Evolutionary conservation across 2,329 filamentous ascomycete genomes (phyloP).

Genomic region (Sarocladium kiliense): DNA sequence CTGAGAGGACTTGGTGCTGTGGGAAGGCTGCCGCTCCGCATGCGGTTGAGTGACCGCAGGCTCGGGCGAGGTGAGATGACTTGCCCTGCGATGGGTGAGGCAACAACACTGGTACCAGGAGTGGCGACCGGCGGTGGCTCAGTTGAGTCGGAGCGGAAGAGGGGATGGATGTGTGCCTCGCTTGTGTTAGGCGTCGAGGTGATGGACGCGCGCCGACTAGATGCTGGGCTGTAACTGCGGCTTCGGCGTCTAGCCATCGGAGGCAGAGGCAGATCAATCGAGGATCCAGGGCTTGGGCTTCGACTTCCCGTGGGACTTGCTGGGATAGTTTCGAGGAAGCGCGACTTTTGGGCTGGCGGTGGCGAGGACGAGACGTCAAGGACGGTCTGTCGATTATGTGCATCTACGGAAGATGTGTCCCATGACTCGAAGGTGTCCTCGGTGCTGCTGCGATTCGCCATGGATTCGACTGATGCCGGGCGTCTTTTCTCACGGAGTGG

Average conservation of each 20-base stretch:
- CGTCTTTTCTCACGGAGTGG: conserved; percentile 36
- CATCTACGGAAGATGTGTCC: conserved; percentile 66
- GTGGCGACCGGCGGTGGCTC: conserved; percentile 58
- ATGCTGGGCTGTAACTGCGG: conserved; percentile 46
- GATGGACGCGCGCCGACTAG: conserved; percentile 23
- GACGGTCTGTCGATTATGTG: conserved; percentile 54
- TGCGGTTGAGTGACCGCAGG: conserved; percentile 44
- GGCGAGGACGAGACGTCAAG: conserved; percentile 42
- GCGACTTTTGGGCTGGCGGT: conserved; percentile 30
- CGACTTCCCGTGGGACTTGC: conserved; percentile 60
- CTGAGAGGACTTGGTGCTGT: conserved; percentile 41
- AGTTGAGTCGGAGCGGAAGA: conserved; percentile 68
- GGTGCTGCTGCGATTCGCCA: conserved; percentile 27
- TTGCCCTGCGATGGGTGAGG: conserved; percentile 63
- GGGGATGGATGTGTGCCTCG: conserved; percentile 70
- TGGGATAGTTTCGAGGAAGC: conserved; percentile 66
- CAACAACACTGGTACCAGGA: conserved; percentile 65
- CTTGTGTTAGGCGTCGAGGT: conserved; percentile 29
- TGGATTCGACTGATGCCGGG: conserved; percentile 44
- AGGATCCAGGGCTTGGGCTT: conserved; percentile 57
- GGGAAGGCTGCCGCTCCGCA: conserved; percentile 52
- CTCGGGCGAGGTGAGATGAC: conserved; percentile 51
- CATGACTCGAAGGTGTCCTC: conserved; percentile 70
- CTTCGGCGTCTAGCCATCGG: conserved; percentile 35
- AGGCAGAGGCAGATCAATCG: conserved; percentile 53